Percentiles rank a stretch among this genome's conserved stretches.
These are phyloP conservation scores for Knoxdaviesia proteae DNA, from an alignment of 2,329 filamentous ascomycete species.

Conservation along the genomic window DNA sequence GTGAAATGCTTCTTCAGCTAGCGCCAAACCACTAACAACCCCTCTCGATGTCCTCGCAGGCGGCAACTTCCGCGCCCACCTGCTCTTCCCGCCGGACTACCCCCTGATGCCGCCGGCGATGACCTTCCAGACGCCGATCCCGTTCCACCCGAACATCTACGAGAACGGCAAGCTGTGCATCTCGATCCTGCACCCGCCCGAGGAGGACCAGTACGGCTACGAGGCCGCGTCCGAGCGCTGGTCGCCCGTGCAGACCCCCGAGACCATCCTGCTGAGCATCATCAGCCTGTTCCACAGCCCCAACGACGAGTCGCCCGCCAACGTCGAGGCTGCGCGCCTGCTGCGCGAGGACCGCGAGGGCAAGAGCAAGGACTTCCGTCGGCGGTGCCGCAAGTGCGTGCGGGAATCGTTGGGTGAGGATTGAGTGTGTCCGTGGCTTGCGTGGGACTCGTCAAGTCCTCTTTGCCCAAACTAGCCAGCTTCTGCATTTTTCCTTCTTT, in stretches of 20 bases:
- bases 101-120: conserved; percentile 75
- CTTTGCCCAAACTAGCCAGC: not conserved
- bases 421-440: conserved; percentile 10
- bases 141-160: conserved; percentile 93
- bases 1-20: not conserved
- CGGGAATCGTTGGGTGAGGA: conserved; percentile 64
- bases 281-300: conserved; percentile 84
- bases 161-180: conserved; percentile 78
- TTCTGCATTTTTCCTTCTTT: not conserved
- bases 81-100: conserved; percentile 70
- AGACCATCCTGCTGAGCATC: conserved; percentile 80
- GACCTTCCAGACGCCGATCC: conserved; percentile 64
- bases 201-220: conserved; percentile 87
- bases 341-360: conserved; percentile 58
- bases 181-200: conserved; percentile 86
- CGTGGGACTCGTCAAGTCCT: not conserved
- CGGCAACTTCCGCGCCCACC: conserved; percentile 72
- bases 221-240: conserved; percentile 79
- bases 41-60: conserved; percentile 25
- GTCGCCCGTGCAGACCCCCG: conserved; percentile 84
- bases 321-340: conserved; percentile 77
- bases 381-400: conserved; percentile 56
- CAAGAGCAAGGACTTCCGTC: conserved; percentile 51
- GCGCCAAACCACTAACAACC: not conserved
- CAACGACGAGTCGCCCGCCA: conserved; percentile 89